Conservation (phyloP, 805 yeast species). For the Starmerella ratchasimensis region DNA sequence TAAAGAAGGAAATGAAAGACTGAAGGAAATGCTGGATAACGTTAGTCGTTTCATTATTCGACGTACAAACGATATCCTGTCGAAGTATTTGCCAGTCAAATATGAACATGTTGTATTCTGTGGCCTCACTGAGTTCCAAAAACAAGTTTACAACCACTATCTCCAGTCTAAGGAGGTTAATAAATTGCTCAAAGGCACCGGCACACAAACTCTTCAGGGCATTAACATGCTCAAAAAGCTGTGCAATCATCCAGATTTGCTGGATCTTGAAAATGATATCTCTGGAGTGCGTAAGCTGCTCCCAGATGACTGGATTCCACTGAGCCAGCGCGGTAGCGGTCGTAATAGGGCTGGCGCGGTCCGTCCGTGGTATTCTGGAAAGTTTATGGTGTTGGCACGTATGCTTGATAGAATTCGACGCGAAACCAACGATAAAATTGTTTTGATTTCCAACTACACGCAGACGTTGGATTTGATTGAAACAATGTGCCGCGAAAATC, state of each 20-base stretch:
- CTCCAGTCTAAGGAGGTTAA: slow-evolving; percentile 67
- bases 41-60: slow-evolving; percentile 87
- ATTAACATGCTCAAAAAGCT: slow-evolving; percentile 79
- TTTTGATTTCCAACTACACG: slow-evolving; percentile 85
- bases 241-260: slow-evolving; percentile 85
- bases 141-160: slow-evolving; percentile 53
- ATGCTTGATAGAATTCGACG: slow-evolving; percentile 61
- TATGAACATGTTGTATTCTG: slow-evolving; percentile 96
- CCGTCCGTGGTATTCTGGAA: slow-evolving; percentile 74
- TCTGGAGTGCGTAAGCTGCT: slow-evolving; percentile 44
- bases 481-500: slow-evolving; percentile 58
- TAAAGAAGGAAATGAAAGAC: slow-evolving; percentile 49
- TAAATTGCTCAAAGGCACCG: slow-evolving; percentile 38
- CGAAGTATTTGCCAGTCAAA: slow-evolving; percentile 88
- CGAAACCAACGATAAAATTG: slow-evolving; percentile 90
- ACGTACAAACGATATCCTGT: slow-evolving; percentile 85
- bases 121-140: slow-evolving; percentile 65
- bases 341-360: slow-evolving; percentile 53
- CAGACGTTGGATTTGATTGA: slow-evolving; percentile 88
- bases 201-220: slow-evolving; percentile 77
- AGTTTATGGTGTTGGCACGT: slow-evolving; percentile 70
- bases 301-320: slow-evolving; percentile 60
- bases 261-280: slow-evolving; percentile 64
- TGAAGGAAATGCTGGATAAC: slow-evolving; percentile 53
- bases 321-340: slow-evolving; percentile 25